phyloP scores from a whole-genome alignment of 148 eudicot species.

The Heliosperma pusillum region DNA sequence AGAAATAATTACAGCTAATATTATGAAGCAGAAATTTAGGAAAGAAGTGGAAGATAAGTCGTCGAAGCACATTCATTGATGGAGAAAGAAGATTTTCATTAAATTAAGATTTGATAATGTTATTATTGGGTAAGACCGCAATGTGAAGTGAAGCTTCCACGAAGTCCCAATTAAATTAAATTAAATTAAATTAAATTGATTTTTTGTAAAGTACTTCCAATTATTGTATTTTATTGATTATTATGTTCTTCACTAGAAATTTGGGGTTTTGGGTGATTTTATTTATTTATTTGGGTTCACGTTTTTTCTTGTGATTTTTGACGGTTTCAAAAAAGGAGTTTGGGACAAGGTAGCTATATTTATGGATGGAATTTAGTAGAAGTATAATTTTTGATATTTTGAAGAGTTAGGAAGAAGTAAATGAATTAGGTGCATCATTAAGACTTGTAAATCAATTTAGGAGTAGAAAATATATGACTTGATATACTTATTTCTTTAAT shows the following conservation, averaged over 20 bases:
- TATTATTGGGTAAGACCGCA: neutral
- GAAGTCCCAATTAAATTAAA: neutral
- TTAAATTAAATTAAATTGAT: too few relatives aligned
- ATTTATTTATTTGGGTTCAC: too few relatives aligned
- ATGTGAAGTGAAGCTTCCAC: neutral
- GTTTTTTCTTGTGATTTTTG: neutral
- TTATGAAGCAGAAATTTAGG: neutral
- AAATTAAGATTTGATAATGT: too few relatives aligned
- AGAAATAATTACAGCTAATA: neutral
- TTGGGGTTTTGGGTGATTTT: neutral
- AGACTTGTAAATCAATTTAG: too few relatives aligned
- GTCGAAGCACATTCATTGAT: neutral
- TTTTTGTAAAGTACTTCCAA: neutral
- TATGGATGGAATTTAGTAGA: neutral
- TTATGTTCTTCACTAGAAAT: neutral
- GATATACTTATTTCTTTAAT: too few relatives aligned
- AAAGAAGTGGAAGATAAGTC: constrained; percentile 16
- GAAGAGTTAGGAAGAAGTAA: too few relatives aligned
- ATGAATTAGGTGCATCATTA: too few relatives aligned
- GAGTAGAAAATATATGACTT: too few relatives aligned
- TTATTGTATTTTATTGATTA: neutral
- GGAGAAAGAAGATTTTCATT: neutral
- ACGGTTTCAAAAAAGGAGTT: neutral
- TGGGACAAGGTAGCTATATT: neutral
- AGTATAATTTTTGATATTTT: too few relatives aligned